Percentiles rank a stretch among this genome's conserved stretches.
Conservation (phyloP, 106 monocot genomes). For the Ottelia alismoides region DNA sequence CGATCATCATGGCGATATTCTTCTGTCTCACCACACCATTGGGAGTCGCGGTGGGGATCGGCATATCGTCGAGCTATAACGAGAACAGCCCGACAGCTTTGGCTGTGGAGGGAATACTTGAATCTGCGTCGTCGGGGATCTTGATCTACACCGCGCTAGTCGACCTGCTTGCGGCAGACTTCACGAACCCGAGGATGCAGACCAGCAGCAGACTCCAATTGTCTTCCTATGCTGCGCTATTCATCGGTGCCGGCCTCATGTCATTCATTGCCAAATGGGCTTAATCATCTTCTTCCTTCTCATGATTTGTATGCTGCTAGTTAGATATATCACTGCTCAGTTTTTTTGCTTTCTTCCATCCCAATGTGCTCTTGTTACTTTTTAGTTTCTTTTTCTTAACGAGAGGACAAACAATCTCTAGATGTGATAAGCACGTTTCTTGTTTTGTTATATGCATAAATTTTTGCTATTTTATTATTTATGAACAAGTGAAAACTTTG, state of each 20-base stretch:
- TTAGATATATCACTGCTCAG: too few relatives aligned
- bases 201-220: conserved; percentile 6
- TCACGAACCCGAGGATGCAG: conserved; percentile 10
- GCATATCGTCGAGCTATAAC: conserved; percentile 1
- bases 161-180: conserved; percentile 13
- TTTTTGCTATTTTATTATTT: too few relatives aligned
- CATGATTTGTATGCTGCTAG: too few relatives aligned
- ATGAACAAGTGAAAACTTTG: too few relatives aligned
- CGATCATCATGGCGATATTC: conserved; percentile 4
- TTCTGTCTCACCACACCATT: conserved; percentile 8
- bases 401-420: too few relatives aligned
- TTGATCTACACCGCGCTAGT: conserved; percentile 14
- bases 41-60: conserved; percentile 4
- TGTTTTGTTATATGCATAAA: too few relatives aligned
- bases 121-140: conserved; percentile 7
- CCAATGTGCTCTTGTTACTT: too few relatives aligned
- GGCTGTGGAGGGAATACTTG: conserved; percentile 1
- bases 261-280: conserved; percentile 7
- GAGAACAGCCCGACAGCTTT: conserved; percentile 4
- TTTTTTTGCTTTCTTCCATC: too few relatives aligned
- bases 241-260: conserved; percentile 7
- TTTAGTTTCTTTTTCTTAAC: too few relatives aligned
- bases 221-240: not conserved
- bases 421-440: too few relatives aligned
- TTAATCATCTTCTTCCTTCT: not conserved